Percentiles rank a stretch among this genome's conserved stretches.
phyloP scores from a whole-genome alignment of 139 green algal genomes.

The Coelastrella sp. region DNA sequence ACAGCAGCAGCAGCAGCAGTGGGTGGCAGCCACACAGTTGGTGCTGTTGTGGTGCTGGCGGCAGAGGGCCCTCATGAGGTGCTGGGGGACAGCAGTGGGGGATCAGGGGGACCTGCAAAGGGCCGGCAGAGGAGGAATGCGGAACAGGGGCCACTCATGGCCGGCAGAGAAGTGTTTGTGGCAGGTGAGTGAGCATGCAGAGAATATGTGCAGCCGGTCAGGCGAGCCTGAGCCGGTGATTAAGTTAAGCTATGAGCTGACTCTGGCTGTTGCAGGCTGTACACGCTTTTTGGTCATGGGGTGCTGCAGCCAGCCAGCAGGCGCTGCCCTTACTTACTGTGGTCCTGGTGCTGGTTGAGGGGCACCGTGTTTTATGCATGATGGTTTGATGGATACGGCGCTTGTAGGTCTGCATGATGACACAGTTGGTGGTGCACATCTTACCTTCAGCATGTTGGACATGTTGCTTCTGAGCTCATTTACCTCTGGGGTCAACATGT shows the following conservation, averaged over 20 bases:
- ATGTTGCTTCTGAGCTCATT: neutral
- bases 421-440: too few relatives aligned
- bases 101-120: constrained; percentile 24
- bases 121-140: neutral
- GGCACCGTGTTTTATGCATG: too few relatives aligned
- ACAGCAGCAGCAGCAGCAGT: constrained; percentile 39
- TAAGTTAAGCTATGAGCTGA: neutral
- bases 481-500: neutral
- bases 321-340: too few relatives aligned
- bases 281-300: neutral
- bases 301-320: too few relatives aligned
- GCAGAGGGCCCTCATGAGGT: constrained; percentile 42
- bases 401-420: too few relatives aligned
- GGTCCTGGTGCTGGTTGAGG: too few relatives aligned
- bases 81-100: constrained; percentile 5
- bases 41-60: neutral
- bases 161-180: constrained; percentile 3
- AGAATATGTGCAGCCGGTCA: neutral
- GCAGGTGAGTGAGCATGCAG: constrained; percentile 14
- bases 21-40: neutral
- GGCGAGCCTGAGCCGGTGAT: too few relatives aligned
- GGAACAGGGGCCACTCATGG: constrained; percentile 28
- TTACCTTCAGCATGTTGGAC: too few relatives aligned
- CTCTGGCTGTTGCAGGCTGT: neutral
- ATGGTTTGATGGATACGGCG: too few relatives aligned